Evolutionary conservation across 176 grass and related monocot species (phyloP), one percentile per base, ranked within the genome.

Genomic region (Eremochloa ophiuroides): DNA sequence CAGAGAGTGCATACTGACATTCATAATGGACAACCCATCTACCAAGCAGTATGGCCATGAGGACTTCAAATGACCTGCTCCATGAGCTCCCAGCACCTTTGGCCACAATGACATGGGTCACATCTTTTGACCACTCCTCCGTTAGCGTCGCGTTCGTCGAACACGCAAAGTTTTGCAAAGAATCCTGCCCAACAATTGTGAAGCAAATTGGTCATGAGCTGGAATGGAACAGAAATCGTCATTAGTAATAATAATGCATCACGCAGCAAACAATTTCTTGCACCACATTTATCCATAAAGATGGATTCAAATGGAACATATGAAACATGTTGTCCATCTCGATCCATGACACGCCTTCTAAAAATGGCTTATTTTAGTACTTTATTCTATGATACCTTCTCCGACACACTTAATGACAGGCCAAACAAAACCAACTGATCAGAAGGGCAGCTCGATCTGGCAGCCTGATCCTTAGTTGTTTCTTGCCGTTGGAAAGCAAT

Each of bases 41-140:
- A 16, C 87, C 82, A 71, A 51, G 76, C 2, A 85, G 17, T 66
- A 85, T 71, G 11, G 56, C 82, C 87, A 85, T 89, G 63, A 89
- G 56, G 78, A 72, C 82, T 68, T 89, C 77, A 72, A 82, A 89
- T 11, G 82, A 81, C 71, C 22, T 53, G 50, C 31, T 70, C 39
- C 64, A 89, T 38, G 65, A 9, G 8, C 8, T 56, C 47, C 35
- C 28, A 55, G 51, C 33, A 25, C 17, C 41, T 65, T 51, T 85
- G n/a, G 77, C 82, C 65, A 89, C 77, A 17, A 89, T 85, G 50
- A 89, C 82, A 40, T 89, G 87, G 5, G 87, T 89, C 78, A 85
- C 87, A 72, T 82, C 76, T 66, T 58, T 41, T 17, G 38, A 29
- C 87, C 87, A 89, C 69, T 71, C n/a, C 9, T 77, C 42, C 2